Evolutionary conservation across 176 grass and related monocot species (phyloP).

Genomic region (Hordeum vulgare): DNA sequence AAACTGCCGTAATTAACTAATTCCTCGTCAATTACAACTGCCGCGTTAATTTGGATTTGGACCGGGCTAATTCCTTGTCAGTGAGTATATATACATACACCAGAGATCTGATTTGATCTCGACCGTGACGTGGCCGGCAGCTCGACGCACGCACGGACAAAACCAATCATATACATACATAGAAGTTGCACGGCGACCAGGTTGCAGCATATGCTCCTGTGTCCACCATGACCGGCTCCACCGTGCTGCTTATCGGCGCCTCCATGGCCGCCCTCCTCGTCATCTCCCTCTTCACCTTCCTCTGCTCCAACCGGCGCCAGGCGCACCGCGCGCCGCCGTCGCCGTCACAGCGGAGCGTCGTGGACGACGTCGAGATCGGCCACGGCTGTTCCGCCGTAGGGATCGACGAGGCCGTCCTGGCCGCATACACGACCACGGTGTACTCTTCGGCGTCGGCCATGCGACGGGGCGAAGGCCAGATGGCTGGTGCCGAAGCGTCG

Average conservation of each 20-base stretch:
- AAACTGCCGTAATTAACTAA: too few relatives aligned
- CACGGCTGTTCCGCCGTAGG: background rate
- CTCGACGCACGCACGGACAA: too few relatives aligned
- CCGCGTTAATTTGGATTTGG: too few relatives aligned
- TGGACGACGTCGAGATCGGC: background rate
- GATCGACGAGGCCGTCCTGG: conserved; percentile 24
- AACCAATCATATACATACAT: background rate
- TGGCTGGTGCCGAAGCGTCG: background rate
- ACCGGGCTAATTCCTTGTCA: too few relatives aligned
- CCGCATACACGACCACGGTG: conserved; percentile 6
- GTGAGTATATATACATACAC: background rate
- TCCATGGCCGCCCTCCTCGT: background rate
- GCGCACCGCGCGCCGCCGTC: background rate
- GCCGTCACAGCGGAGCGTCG: background rate
- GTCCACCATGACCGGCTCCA: background rate
- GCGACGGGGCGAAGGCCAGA: background rate
- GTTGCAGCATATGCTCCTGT: background rate
- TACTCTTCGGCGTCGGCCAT: background rate
- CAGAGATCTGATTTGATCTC: background rate
- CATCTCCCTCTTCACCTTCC: background rate
- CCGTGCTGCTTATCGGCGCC: background rate
- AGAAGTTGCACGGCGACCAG: background rate
- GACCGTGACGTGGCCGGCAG: too few relatives aligned
- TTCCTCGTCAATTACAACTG: background rate
- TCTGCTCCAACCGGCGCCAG: background rate